Evolutionary conservation across 371 early-diverging fungal genomes (phyloP).

Genomic region (Mucor velutinosus): DNA sequence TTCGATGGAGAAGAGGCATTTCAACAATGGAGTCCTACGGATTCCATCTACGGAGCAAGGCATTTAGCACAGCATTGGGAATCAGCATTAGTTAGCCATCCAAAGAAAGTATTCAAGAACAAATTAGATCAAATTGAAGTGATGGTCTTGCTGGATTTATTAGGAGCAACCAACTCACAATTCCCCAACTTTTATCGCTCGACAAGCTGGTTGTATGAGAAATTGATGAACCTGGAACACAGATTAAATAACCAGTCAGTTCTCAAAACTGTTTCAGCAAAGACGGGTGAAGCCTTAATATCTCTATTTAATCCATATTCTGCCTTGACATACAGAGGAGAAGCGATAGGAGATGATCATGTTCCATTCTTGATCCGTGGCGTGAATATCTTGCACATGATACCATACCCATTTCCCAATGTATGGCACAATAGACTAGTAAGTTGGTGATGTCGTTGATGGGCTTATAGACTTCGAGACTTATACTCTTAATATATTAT

Average conservation of each 20-base stretch:
- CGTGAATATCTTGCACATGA: slow-evolving; percentile 88
- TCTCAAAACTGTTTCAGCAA: slow-evolving; percentile 31
- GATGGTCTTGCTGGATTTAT: slow-evolving; percentile 85
- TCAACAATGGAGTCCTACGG: slow-evolving; percentile 70
- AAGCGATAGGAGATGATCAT: slow-evolving; percentile 89
- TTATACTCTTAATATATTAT: not conserved
- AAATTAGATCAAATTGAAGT: slow-evolving; percentile 76
- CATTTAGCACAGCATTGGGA: slow-evolving; percentile 57
- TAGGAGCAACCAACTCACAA: slow-evolving; percentile 63
- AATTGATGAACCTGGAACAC: slow-evolving; percentile 52
- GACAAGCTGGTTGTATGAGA: slow-evolving; percentile 63
- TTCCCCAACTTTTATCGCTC: slow-evolving; percentile 64
- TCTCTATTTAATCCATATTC: slow-evolving; percentile 45
- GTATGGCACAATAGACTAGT: slow-evolving; percentile 87
- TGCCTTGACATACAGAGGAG: slow-evolving; percentile 32
- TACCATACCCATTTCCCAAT: slow-evolving; percentile 87
- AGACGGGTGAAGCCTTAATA: slow-evolving; percentile 20
- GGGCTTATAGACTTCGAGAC: not conserved
- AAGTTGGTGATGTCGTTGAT: slow-evolving; percentile 17
- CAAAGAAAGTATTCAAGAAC: slow-evolving; percentile 28
- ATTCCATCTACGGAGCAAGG: slow-evolving; percentile 92
- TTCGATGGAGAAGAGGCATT: slow-evolving; percentile 98
- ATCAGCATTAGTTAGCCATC: slow-evolving; percentile 24
- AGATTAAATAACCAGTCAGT: slow-evolving; percentile 30
- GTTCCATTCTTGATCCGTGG: slow-evolving; percentile 81